These are phyloP conservation scores for Jacaranda copaia DNA, from an alignment of 257 asterid genomes.

Conservation along the genomic window DNA sequence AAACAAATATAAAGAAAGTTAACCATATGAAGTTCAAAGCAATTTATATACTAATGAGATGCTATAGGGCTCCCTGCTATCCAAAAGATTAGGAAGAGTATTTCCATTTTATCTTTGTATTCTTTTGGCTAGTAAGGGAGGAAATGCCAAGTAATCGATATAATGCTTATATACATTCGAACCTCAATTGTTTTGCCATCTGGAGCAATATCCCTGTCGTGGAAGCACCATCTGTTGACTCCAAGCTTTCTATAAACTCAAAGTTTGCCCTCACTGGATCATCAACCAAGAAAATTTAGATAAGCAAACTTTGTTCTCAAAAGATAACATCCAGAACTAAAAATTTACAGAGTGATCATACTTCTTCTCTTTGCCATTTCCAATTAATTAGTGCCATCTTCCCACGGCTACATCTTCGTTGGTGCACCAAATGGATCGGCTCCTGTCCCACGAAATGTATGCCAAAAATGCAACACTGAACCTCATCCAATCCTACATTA, in stretches of 20 bases:
- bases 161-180: too few species aligned
- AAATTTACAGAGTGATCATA: conserved; percentile 34
- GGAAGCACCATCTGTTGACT: conserved; percentile 92
- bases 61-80: too few species aligned
- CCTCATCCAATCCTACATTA: conserved; percentile 86
- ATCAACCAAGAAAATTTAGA: conserved; percentile 33
- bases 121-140: not conserved
- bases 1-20: not conserved
- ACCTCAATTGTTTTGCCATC: conserved; percentile 95
- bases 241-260: conserved; percentile 96
- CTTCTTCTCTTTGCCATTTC: conserved; percentile 97
- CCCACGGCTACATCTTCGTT: conserved; percentile 98
- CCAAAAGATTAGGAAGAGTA: too few species aligned
- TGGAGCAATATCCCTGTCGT: conserved; percentile 95
- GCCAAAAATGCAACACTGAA: conserved; percentile 99
- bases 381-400: conserved; percentile 94
- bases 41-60: too few species aligned
- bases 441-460: conserved; percentile 98
- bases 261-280: conserved; percentile 94
- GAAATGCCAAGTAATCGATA: too few species aligned
- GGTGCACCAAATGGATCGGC: conserved; percentile 95
- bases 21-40: too few species aligned
- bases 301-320: not conserved
- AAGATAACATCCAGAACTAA: not conserved
- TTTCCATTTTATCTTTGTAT: not conserved